These are phyloP conservation scores for Hypoxylon fuscum DNA, from an alignment of 495 filamentous ascomycete species.

Conservation along the genomic window DNA sequence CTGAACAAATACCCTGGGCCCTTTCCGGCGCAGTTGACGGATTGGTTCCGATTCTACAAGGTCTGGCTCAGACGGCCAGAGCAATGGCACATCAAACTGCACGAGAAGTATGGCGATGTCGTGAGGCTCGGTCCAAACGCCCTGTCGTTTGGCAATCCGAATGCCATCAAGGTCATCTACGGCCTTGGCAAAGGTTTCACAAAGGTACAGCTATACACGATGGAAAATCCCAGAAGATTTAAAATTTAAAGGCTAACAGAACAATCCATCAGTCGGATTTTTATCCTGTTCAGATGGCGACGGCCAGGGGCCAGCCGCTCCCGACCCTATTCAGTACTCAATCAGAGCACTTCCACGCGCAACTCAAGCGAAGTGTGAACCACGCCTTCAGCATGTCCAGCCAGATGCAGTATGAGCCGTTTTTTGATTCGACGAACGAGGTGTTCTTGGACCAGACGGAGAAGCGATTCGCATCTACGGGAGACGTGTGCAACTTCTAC, in stretches of 20 bases:
- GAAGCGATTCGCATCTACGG: constrained; percentile 42
- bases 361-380: constrained; percentile 50
- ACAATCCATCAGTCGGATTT: constrained; percentile 30
- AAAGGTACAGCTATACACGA: constrained; percentile 28
- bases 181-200: constrained; percentile 28
- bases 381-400: constrained; percentile 62
- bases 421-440: constrained; percentile 61
- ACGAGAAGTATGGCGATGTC: constrained; percentile 49
- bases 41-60: constrained; percentile 43
- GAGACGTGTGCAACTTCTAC: constrained; percentile 53
- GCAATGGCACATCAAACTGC: constrained; percentile 44
- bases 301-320: constrained; percentile 29
- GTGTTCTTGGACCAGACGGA: constrained; percentile 58
- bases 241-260: background rate
- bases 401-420: constrained; percentile 63
- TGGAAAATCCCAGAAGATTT: background rate
- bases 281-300: constrained; percentile 43
- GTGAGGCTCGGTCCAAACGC: constrained; percentile 51
- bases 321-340: constrained; percentile 46
- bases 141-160: constrained; percentile 41
- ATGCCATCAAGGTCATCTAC: constrained; percentile 39
- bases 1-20: constrained; percentile 47
- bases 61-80: constrained; percentile 38
- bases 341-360: constrained; percentile 38
- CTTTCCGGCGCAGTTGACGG: constrained; percentile 40